Conservation (phyloP, 306 rosid species). For the Ziziphus jujuba region DNA sequence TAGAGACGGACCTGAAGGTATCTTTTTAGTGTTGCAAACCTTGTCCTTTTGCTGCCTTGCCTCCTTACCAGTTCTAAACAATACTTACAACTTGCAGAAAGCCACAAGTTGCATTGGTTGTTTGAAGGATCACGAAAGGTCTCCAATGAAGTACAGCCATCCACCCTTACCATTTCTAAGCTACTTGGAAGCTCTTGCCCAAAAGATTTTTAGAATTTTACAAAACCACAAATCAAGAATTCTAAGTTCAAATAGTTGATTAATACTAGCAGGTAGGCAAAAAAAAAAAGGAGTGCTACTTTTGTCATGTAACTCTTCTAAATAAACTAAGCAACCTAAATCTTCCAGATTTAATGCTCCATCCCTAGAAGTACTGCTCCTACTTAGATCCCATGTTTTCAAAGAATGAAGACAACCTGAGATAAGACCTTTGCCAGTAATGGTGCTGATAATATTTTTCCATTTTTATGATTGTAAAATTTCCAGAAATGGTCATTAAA, state of each 20-base stretch:
- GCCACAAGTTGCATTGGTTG: too few species aligned
- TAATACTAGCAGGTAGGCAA: slow-evolving; percentile 4
- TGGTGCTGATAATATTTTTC: too few species aligned
- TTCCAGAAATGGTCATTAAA: too few species aligned
- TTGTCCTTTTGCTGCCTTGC: too few species aligned
- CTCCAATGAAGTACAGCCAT: slow-evolving; percentile 18
- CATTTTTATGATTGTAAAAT: too few species aligned
- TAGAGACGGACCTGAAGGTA: too few species aligned
- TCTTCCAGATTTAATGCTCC: slow-evolving; percentile 13
- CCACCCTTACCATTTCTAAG: not conserved
- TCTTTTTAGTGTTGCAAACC: too few species aligned
- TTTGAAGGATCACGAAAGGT: not conserved
- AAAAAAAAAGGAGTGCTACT: slow-evolving; percentile 3
- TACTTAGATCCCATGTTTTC: not conserved
- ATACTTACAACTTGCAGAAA: too few species aligned
- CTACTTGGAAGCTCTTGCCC: slow-evolving; percentile 6
- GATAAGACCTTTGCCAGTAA: too few species aligned
- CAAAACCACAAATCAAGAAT: slow-evolving; percentile 10
- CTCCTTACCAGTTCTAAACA: too few species aligned
- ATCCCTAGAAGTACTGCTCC: slow-evolving; percentile 5
- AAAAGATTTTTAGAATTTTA: slow-evolving; percentile 3
- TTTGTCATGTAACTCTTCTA: slow-evolving; percentile 4
- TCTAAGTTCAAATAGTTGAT: slow-evolving; percentile 1
- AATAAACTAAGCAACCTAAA: slow-evolving; percentile 14
- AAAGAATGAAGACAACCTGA: not conserved